Percentiles rank a stretch among this genome's conserved stretches.
Conservation (phyloP, 805 yeast species). For the Jamesozyma lodderae region DNA sequence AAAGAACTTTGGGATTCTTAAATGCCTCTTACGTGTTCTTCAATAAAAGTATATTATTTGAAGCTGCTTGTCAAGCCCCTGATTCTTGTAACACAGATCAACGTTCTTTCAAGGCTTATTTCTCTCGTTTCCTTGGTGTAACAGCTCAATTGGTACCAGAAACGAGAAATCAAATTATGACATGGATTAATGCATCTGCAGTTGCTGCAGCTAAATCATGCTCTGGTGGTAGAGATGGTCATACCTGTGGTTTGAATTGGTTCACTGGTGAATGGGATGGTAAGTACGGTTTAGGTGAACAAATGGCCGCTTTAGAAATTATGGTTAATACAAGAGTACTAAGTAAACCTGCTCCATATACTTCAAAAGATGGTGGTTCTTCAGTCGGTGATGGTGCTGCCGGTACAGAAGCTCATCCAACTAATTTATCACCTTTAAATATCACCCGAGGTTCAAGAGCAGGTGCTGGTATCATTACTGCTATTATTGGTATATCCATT, state of each 20-base stretch:
- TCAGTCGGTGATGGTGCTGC: conserved; percentile 61
- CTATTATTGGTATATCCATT: conserved; percentile 38
- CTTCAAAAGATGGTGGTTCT: conserved; percentile 58
- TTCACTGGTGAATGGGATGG: conserved; percentile 56
- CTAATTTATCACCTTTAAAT: conserved; percentile 33
- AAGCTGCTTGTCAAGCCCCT: conserved; percentile 70
- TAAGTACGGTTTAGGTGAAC: conserved; percentile 80
- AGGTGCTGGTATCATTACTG: conserved; percentile 66
- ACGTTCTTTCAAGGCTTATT: conserved; percentile 83
- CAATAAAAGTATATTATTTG: conserved; percentile 50
- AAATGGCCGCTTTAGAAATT: conserved; percentile 72
- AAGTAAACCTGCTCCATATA: conserved; percentile 47
- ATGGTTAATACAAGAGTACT: conserved; percentile 36
- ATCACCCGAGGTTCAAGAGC: conserved; percentile 45
- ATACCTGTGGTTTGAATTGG: conserved; percentile 88
- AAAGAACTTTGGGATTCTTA: conserved; percentile 47
- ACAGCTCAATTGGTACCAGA: conserved; percentile 66
- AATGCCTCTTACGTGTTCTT: conserved; percentile 52
- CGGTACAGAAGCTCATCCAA: conserved; percentile 42
- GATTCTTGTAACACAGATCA: conserved; percentile 74
- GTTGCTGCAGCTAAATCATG: conserved; percentile 73
- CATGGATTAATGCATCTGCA: conserved; percentile 41
- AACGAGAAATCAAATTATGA: conserved; percentile 27
- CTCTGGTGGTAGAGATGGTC: conserved; percentile 79
- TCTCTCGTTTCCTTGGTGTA: conserved; percentile 63